Evolutionary conservation across 331 rosid species (phyloP).

Genomic region (Dryas integrifolia): DNA sequence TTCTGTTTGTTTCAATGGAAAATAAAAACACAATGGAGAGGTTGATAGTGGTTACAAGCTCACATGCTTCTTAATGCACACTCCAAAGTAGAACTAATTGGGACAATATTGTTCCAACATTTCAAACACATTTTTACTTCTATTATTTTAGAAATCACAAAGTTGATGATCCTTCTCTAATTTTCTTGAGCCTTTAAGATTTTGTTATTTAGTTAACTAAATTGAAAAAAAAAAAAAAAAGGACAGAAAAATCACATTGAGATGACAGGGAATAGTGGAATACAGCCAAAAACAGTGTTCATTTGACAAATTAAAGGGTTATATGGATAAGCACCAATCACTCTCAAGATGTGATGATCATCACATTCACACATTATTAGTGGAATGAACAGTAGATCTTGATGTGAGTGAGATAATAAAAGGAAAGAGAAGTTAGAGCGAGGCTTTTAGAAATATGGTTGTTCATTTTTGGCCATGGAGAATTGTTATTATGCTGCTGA

Average conservation of each 20-base stretch:
- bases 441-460: constrained; percentile 12
- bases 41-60: background rate
- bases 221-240: constrained; percentile 8
- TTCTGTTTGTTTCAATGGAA: too few relatives aligned
- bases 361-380: constrained; percentile 35
- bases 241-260: constrained; percentile 9
- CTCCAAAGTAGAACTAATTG: too few relatives aligned
- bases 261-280: constrained; percentile 42
- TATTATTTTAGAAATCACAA: too few relatives aligned
- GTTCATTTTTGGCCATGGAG: constrained; percentile 45
- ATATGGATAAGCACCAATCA: constrained; percentile 54
- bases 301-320: constrained; percentile 52
- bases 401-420: constrained; percentile 36
- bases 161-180: too few relatives aligned
- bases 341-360: constrained; percentile 49
- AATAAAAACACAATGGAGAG: too few relatives aligned
- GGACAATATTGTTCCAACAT: too few relatives aligned
- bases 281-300: constrained; percentile 53
- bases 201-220: constrained; percentile 23
- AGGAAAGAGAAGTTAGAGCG: constrained; percentile 27
- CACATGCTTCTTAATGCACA: background rate
- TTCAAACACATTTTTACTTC: too few relatives aligned
- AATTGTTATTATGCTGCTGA: constrained; percentile 41
- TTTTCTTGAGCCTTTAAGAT: constrained; percentile 3
- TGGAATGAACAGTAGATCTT: constrained; percentile 47